Evolutionary conservation across 768 basidiomycete species (phyloP).

Genomic region (Clitopilus hobsonii): DNA sequence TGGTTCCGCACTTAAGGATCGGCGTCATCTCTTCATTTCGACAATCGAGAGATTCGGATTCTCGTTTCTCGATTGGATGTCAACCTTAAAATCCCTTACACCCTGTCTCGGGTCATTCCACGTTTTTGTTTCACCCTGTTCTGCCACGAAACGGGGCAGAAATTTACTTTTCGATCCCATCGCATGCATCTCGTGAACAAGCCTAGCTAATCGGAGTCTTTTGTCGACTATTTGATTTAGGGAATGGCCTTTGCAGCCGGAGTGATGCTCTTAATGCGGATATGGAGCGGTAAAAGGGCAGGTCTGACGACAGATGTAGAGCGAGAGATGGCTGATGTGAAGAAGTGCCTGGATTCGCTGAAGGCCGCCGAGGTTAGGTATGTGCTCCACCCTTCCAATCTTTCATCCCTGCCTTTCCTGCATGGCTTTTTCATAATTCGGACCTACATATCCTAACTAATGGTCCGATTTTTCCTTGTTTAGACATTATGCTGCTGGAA

Average conservation of each 20-base stretch:
- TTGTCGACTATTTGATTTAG: slow-evolving; percentile 20
- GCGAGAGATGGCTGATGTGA: slow-evolving; percentile 57
- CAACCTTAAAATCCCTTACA: too few species aligned
- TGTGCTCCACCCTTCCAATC: background rate
- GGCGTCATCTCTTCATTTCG: background rate
- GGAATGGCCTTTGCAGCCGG: slow-evolving; percentile 36
- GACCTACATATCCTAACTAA: background rate
- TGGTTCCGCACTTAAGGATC: slow-evolving; percentile 8
- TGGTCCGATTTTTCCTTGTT: background rate
- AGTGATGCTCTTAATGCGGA: slow-evolving; percentile 60
- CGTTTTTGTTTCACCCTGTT: too few species aligned
- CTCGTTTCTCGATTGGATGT: too few species aligned
- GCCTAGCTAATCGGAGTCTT: too few species aligned
- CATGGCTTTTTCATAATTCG: too few species aligned
- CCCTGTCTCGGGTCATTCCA: too few species aligned
- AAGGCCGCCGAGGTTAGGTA: slow-evolving; percentile 31
- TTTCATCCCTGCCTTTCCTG: background rate
- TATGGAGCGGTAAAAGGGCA: slow-evolving; percentile 62
- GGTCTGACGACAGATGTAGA: slow-evolving; percentile 42
- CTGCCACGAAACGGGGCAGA: too few species aligned
- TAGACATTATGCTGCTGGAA: background rate
- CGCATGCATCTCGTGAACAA: too few species aligned
- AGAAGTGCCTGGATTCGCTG: slow-evolving; percentile 56
- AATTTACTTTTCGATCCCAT: too few species aligned
- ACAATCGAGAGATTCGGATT: too few species aligned